Base-by-base conservation (phyloP, 75 land plant species). In the Sequoiadendron giganteum region DNA sequence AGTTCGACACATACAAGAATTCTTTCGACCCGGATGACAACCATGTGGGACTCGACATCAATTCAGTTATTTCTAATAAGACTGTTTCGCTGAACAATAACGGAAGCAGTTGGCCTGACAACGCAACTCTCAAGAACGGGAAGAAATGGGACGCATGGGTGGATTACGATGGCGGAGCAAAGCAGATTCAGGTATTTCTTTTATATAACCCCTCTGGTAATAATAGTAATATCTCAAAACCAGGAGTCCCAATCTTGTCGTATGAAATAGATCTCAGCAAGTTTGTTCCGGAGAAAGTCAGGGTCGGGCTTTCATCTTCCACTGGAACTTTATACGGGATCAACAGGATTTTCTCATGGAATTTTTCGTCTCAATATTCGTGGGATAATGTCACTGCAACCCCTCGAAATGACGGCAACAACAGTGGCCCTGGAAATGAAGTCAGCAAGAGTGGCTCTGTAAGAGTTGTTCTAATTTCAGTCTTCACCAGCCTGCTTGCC, bases 1-100 rank as follows among this genome's bases (percentile, higher is more conserved):
- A 93, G 76, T 91, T 93, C 85, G 94, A 93, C 77, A 92, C 92
- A 10, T 89, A 54, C 65, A 28, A 75, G 73, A 92, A 93, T 87
- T 10, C 1, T 3, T 90, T 48, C 32, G 95, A 94, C 65, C 92
- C 89, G 3, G 83, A 85, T 82, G 47, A 54, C 82, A 72, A 90
- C 56, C 95, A 93, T 65, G 79, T 93, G 9, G 93, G 95, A 6
- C 91, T 94, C 68, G 90, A 92, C 75, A 61, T 90, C 42, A 88
- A 90, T 65, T 49, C 84, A 18, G 58, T 88, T 28, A 11, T 15
- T 13, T 90, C 95, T 3, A 30, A 47, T 0, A 61, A 21, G 0
- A 85, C 39, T 11, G 79, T 25, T 25, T 65, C 28, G 30, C n/a
- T 65, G n/a, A 2, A 1, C 28, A 0, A 6, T 28, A 65, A 21